Conservation (phyloP, 164 flowering plant species). For the Kingdonia uniflora region DNA sequence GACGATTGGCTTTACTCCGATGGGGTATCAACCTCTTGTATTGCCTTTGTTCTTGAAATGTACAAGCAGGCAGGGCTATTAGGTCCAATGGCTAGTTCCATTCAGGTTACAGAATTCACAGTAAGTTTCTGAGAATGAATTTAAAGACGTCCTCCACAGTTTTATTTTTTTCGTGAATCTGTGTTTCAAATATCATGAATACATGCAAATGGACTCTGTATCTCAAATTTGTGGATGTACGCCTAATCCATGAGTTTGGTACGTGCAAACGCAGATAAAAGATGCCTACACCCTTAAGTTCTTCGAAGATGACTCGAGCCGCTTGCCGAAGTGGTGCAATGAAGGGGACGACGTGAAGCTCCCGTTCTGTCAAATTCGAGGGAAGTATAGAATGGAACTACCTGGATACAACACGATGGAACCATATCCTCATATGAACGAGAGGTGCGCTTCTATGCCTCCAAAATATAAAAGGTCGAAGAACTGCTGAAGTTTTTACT, state of each 20-base stretch:
- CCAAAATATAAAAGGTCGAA: constrained; percentile 57
- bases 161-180: too few relatives aligned
- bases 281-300: constrained; percentile 83
- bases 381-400: constrained; percentile 86
- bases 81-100: constrained; percentile 47
- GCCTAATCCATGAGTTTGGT: too few relatives aligned
- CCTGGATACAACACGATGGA: constrained; percentile 79
- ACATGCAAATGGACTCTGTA: too few relatives aligned
- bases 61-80: constrained; percentile 93
- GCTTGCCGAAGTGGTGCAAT: constrained; percentile 93
- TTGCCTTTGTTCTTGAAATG: constrained; percentile 84
- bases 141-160: too few relatives aligned
- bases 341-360: constrained; percentile 61
- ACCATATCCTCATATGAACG: constrained; percentile 90
- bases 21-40: constrained; percentile 88
- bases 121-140: constrained; percentile 30
- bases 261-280: constrained; percentile 61
- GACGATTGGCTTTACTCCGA: constrained; percentile 87
- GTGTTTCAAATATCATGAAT: too few relatives aligned
- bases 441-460: constrained; percentile 81
- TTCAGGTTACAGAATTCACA: constrained; percentile 93
- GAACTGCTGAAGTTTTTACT: constrained; percentile 35
- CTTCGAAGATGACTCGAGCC: constrained; percentile 66
- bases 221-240: too few relatives aligned
- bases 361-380: constrained; percentile 83